Percentiles rank a stretch among this genome's conserved stretches.
These are phyloP conservation scores for Phalaenopsis hybrid DNA, from an alignment of 116 monocot genomes.

Conservation along the genomic window DNA sequence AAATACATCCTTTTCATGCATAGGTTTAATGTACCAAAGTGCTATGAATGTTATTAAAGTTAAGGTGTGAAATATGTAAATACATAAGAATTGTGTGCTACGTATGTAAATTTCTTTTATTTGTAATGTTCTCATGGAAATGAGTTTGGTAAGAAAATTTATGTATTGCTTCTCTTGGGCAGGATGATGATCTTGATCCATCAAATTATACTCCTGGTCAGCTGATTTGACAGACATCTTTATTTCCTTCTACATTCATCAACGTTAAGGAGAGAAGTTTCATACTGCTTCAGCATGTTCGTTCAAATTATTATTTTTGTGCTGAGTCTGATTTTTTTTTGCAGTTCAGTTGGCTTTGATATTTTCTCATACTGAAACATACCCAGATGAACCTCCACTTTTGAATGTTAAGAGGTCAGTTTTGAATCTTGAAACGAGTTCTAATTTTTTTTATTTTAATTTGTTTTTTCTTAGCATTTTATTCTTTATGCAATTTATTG, in stretches of 20 bases:
- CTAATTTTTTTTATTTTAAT: not conserved
- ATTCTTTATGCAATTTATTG: not conserved
- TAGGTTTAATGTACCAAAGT: too few relatives aligned
- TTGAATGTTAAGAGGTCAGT: constrained; percentile 79
- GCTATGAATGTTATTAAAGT: too few relatives aligned
- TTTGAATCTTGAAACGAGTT: not conserved
- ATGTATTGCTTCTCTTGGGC: constrained; percentile 8
- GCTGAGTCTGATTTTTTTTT: constrained; percentile 23
- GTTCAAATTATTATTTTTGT: not conserved
- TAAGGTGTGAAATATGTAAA: too few relatives aligned
- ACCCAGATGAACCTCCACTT: constrained; percentile 93
- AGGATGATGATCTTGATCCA: constrained; percentile 84
- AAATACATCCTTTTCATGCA: too few relatives aligned
- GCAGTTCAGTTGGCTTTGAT: constrained; percentile 70
- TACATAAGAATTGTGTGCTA: too few relatives aligned
- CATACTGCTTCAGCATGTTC: not conserved
- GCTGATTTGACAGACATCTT: constrained; percentile 1
- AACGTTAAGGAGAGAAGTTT: not conserved
- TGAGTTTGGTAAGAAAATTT: constrained; percentile 5
- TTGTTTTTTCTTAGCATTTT: not conserved
- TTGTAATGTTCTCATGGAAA: not conserved
- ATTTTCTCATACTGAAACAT: constrained; percentile 85
- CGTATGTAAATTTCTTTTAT: not conserved
- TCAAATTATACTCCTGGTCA: constrained; percentile 66
- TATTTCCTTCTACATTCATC: not conserved